These are phyloP conservation scores for Xylariales sp. DNA, from an alignment of 2,329 filamentous ascomycete genomes.

Conservation along the genomic window DNA sequence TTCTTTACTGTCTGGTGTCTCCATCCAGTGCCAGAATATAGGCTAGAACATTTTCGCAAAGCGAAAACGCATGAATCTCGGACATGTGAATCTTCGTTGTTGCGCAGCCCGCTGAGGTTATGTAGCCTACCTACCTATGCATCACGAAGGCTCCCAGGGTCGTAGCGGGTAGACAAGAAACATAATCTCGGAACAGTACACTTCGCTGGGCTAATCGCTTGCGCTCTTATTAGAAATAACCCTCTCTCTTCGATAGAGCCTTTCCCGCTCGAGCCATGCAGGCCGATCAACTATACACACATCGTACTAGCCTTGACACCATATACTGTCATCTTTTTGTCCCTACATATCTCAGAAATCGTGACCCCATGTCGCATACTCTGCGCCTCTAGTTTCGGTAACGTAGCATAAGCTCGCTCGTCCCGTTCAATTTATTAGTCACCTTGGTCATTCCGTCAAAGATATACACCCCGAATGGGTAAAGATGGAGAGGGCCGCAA, in stretches of 20 bases:
- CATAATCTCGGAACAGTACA: not conserved
- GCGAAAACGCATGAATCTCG: not conserved
- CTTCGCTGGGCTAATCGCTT: not conserved
- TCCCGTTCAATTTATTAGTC: not conserved
- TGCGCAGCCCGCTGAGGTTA: not conserved
- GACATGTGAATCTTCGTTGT: not conserved
- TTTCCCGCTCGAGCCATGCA: not conserved
- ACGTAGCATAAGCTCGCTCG: no score
- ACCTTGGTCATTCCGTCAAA: not conserved
- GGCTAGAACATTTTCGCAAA: not conserved
- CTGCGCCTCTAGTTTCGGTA: not conserved
- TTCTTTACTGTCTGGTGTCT: not conserved
- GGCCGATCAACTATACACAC: not conserved
- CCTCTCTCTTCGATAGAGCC: not conserved
- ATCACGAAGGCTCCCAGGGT: not conserved
- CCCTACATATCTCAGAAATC: not conserved
- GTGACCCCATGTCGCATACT: not conserved
- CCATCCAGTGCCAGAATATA: no score
- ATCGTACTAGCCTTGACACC: not conserved
- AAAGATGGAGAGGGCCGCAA: no score
- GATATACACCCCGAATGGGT: no score
- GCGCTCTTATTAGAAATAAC: not conserved
- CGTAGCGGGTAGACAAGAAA: no score
- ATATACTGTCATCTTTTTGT: not conserved
- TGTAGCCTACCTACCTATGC: not conserved